Evolutionary conservation across 257 asterid species (phyloP).

Genomic region (Ajuga chamaepitys): DNA sequence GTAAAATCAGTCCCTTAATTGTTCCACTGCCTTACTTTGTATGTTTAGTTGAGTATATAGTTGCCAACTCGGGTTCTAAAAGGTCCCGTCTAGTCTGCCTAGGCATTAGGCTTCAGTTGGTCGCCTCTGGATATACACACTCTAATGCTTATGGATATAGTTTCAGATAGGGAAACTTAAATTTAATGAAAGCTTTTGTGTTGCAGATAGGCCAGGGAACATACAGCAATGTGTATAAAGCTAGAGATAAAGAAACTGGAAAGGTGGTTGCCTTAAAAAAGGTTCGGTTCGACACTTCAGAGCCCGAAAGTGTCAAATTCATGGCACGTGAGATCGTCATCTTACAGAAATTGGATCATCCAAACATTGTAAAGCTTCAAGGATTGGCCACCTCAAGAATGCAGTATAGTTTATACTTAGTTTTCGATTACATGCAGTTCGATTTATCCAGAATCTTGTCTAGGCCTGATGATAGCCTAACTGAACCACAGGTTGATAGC

Average conservation of each 20-base stretch:
- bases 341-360: slow-evolving; percentile 62
- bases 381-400: slow-evolving; percentile 81
- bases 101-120: too few species aligned
- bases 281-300: slow-evolving; percentile 67
- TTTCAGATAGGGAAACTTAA: too few species aligned
- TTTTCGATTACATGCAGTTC: slow-evolving; percentile 50
- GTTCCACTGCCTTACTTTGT: too few species aligned
- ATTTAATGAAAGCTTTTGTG: too few species aligned
- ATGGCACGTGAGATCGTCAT: slow-evolving; percentile 74
- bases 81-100: too few species aligned
- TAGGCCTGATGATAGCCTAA: slow-evolving; percentile 50
- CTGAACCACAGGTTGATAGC: slow-evolving; percentile 57
- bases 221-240: slow-evolving; percentile 73
- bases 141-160: too few species aligned
- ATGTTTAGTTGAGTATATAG: too few species aligned
- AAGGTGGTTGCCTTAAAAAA: slow-evolving; percentile 64
- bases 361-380: slow-evolving; percentile 62
- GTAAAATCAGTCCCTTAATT: too few species aligned
- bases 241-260: slow-evolving; percentile 52
- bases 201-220: slow-evolving; percentile 69
- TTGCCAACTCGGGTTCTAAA: too few species aligned
- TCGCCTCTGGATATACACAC: too few species aligned
- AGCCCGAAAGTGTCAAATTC: slow-evolving; percentile 70
- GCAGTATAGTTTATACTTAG: slow-evolving; percentile 70
- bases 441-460: slow-evolving; percentile 53